Conservation (phyloP, 2,329 filamentous ascomycete species). For the Proliferodiscus dingleyae region DNA sequence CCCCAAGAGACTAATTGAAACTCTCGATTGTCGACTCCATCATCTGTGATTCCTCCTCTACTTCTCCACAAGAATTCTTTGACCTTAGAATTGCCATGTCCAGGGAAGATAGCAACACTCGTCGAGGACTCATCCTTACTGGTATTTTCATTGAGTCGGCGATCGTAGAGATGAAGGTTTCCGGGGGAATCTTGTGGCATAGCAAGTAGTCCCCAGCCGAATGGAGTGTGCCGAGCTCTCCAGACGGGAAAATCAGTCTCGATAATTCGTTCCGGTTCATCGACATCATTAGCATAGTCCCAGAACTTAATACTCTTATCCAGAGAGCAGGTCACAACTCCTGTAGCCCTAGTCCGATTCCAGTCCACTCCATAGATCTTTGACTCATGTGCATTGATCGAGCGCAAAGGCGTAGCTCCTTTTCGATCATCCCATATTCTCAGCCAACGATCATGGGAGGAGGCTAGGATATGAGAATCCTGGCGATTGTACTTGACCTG, state of each 20-base stretch:
- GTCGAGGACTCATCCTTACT: slow-evolving; percentile 41
- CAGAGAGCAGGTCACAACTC: slow-evolving; percentile 80
- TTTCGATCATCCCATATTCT: slow-evolving; percentile 88
- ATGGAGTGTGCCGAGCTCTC: slow-evolving; percentile 87
- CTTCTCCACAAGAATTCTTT: slow-evolving; percentile 91
- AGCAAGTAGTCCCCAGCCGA: slow-evolving; percentile 77
- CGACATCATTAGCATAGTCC: slow-evolving; percentile 64
- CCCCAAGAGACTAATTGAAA: slow-evolving; percentile 95
- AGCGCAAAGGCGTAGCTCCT: slow-evolving; percentile 70
- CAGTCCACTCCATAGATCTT: slow-evolving; percentile 96
- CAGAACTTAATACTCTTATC: slow-evolving; percentile 93
- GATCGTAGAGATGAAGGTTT: slow-evolving; percentile 79
- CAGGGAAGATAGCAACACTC: slow-evolving; percentile 54
- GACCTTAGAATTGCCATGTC: slow-evolving; percentile 60
- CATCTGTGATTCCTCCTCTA: slow-evolving; percentile 60
- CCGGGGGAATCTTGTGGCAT: slow-evolving; percentile 91
- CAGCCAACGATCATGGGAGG: slow-evolving; percentile 81
- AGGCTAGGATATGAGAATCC: slow-evolving; percentile 80
- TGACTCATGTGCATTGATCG: slow-evolving; percentile 81
- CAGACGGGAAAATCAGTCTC: slow-evolving; percentile 81
- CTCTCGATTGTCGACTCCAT: slow-evolving; percentile 75
- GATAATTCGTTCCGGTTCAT: slow-evolving; percentile 71
- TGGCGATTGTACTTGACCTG: slow-evolving; percentile 94
- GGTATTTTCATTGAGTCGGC: slow-evolving; percentile 42
- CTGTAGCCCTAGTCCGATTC: slow-evolving; percentile 71